Evolutionary conservation across 2,329 filamentous ascomycete species (phyloP).

Genomic region (Graphiopsis chlorocephala): DNA sequence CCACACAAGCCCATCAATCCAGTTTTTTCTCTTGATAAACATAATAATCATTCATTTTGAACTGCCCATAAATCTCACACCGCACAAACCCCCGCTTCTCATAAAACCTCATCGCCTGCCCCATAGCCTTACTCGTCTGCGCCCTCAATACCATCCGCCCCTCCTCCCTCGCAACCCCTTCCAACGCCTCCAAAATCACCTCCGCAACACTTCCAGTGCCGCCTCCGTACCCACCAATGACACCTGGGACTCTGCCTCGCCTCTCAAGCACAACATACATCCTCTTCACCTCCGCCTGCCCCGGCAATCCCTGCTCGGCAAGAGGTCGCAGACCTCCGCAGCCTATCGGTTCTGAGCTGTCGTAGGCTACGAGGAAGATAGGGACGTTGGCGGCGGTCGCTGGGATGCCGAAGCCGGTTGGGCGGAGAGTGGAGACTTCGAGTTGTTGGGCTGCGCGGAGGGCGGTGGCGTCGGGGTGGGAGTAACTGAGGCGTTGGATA

Average conservation of each 20-base stretch:
- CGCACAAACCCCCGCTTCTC: constrained; percentile 5
- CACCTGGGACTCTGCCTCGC: too few species aligned
- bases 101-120: background rate
- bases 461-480: background rate
- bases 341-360: background rate
- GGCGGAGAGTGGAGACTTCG: background rate
- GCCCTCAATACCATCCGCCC: background rate
- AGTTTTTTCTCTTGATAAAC: background rate
- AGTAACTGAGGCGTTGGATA: background rate
- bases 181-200: background rate
- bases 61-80: background rate
- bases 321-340: constrained; percentile 9
- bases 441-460: background rate
- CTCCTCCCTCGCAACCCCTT: background rate
- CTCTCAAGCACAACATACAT: constrained; percentile 10
- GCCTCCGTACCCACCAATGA: too few species aligned
- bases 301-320: constrained; percentile 1
- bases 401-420: background rate
- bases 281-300: constrained; percentile 3
- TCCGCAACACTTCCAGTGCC: background rate
- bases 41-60: background rate
- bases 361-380: background rate
- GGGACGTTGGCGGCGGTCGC: background rate
- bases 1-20: background rate
- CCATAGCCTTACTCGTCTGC: constrained; percentile 6